phyloP scores from a whole-genome alignment of 2,329 filamentous ascomycete species.

The Lachnellula occidentalis region DNA sequence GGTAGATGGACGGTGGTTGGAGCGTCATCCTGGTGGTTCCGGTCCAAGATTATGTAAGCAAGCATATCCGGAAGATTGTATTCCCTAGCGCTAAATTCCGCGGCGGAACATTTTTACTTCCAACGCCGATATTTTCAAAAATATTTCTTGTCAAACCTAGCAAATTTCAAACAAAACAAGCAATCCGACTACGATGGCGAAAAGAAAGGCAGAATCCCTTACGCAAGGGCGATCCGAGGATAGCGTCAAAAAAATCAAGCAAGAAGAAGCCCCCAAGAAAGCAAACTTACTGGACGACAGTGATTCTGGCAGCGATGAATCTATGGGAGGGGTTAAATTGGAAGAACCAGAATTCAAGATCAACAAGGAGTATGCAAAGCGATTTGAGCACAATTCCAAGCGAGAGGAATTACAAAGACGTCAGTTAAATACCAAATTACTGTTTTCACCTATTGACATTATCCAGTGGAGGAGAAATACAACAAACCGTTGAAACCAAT shows the following conservation, averaged over 20 bases:
- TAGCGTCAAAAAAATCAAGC: slow-evolving; percentile 28
- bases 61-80: background rate
- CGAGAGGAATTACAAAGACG: slow-evolving; percentile 74
- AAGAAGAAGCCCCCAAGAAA: slow-evolving; percentile 13
- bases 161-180: background rate
- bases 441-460: slow-evolving; percentile 5
- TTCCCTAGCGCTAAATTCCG: background rate
- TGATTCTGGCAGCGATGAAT: slow-evolving; percentile 31
- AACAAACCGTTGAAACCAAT: slow-evolving; percentile 37
- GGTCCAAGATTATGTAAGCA: background rate
- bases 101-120: background rate
- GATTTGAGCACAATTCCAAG: slow-evolving; percentile 97
- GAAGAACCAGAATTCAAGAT: slow-evolving; percentile 58
- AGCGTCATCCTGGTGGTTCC: background rate
- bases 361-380: slow-evolving; percentile 81
- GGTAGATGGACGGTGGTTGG: background rate
- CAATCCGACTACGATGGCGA: slow-evolving; percentile 25
- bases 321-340: slow-evolving; percentile 32
- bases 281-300: slow-evolving; percentile 45
- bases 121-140: slow-evolving; percentile 2
- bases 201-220: slow-evolving; percentile 30
- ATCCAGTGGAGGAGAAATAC: slow-evolving; percentile 82
- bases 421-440: slow-evolving; percentile 37
- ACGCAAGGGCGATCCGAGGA: slow-evolving; percentile 12
- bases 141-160: background rate